Evolutionary conservation across 1,284 basidiomycete species (phyloP), one percentile per base, ranked within the genome.

Genomic region (Fomitopsis betulina): DNA sequence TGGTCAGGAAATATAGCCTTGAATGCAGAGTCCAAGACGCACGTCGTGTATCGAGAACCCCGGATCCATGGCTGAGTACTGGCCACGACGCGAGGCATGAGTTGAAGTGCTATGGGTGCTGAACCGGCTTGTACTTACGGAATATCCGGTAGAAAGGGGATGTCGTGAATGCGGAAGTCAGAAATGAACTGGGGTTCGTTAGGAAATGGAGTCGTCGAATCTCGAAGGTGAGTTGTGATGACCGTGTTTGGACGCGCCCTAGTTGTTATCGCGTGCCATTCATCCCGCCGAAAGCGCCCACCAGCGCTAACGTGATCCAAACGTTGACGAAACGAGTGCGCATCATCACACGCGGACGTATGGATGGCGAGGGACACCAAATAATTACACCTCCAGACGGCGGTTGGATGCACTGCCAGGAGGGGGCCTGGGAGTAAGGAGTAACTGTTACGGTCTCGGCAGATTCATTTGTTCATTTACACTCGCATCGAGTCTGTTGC

Each of bases 31-130:
- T 40, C 63, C 59, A 62, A 64, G 60, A 70, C 80, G 55, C 32
- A 85, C 82, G 72, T 86, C 84, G 72, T 86, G 84, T 63, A 75
- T 67, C 35, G 76, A 75, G 73, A 82, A 81, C 63, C 79, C 80
- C 61, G 80, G 72, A 71, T 89, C 87, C 87, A 89, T 89, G 63
- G 62, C 76, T 60, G 55, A 42, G n/a, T 35, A 30, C 49, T 51
- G 21, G 45, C 25, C 45, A 47, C 45, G 45, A 30, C 12, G 45
- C 45, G 30, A 15, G 32, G 17, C 32, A 50, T 21, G 17, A 35
- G 49, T 33, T 17, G 38, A 56, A 19, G 49, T n/a, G 35, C 32
- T 45, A 33, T 4, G 15, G 52, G 19, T 39, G 33, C 10, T 37
- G 50, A 33, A 50, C n/a, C 12, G n/a, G n/a, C 32, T 47, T 53